Conservation (phyloP, 495 filamentous ascomycete species). For the Pyrenula massariospora region DNA sequence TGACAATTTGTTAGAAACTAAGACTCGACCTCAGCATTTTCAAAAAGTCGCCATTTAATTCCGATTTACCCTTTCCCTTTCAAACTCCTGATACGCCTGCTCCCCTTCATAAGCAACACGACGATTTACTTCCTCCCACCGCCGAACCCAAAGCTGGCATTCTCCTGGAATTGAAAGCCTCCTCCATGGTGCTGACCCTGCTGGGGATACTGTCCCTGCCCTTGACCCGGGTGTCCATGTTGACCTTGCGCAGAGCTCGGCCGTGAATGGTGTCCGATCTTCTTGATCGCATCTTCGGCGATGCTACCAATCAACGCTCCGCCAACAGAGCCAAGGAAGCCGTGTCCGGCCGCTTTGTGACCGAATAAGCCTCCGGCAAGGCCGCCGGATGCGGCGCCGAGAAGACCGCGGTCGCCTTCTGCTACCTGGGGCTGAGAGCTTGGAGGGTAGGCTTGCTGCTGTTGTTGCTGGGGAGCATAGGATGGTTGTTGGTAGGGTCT, state of each 20-base stretch:
- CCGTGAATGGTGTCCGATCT: conserved; percentile 13
- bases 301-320: conserved; percentile 36
- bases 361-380: conserved; percentile 31
- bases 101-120: no score
- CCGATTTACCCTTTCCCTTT: no score
- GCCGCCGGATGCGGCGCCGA: conserved; percentile 32
- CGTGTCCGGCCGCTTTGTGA: conserved; percentile 36
- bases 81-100: no score
- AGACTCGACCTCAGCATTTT: no score
- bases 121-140: neutral
- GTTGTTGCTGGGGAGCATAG: conserved; percentile 16
- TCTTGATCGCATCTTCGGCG: conserved; percentile 32
- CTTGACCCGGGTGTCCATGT: conserved; percentile 11
- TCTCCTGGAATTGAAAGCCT: neutral
- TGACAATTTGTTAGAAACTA: no score
- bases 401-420: conserved; percentile 36
- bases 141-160: neutral
- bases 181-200: neutral
- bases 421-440: conserved; percentile 15
- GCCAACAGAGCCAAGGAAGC: conserved; percentile 36
- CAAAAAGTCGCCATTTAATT: no score
- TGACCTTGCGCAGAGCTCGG: conserved; percentile 9
- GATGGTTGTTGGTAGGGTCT: conserved; percentile 10
- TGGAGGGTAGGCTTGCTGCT: conserved; percentile 13
- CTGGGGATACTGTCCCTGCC: neutral